Base-by-base conservation (phyloP, 2,329 filamentous ascomycete genomes). In the Trichoderma endophyticum region DNA sequence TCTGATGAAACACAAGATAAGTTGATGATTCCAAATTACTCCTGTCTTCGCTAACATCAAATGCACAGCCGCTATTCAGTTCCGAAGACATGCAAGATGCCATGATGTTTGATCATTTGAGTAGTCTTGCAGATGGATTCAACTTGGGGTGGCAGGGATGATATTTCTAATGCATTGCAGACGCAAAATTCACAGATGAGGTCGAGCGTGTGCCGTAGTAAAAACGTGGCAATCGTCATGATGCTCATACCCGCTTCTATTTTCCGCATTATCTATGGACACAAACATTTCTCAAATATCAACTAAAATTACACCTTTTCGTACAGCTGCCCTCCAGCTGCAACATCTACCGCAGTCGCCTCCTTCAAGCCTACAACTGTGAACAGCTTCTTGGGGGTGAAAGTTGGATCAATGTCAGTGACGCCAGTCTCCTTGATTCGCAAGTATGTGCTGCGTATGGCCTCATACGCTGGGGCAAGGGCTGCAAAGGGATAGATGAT, bases 291-390 rank as follows among this genome's bases (percentile, higher is more conserved):
- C n/a, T 51, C n/a, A 51, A 51, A 51, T 51, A 51, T 51, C 18
- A 32, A 24, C 18, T 34, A 43, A 6, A 8, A 34, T 60, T 34
- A 69, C 8, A 69, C 65, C 57, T 51, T 69, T 12, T 48, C 56
- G 57, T 69, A 69, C 34, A 69, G 56, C 34, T 69, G 59, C 4
- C 75, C 75, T 28, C 67, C 77, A 24, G 75, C 75, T 43, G 74
- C 75, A 15, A 73, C 48, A 63, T 89, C 87, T 75, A 88, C 83
- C 5, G 82, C 82, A 77, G 87, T 84, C 30, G 83, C 76, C 39
- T 88, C 84, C 48, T 84, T 81, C 76, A 89, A 73, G 1, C 87
- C 87, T 75, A 86, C 87, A 1, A 86, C 82, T 74, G 85, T 83
- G 74, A 88, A 88, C 32, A 88, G 73, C 71, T 83, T 83, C 68